These are phyloP conservation scores for Trichoderma parareesei DNA, from an alignment of 495 filamentous ascomycete genomes.

Conservation along the genomic window DNA sequence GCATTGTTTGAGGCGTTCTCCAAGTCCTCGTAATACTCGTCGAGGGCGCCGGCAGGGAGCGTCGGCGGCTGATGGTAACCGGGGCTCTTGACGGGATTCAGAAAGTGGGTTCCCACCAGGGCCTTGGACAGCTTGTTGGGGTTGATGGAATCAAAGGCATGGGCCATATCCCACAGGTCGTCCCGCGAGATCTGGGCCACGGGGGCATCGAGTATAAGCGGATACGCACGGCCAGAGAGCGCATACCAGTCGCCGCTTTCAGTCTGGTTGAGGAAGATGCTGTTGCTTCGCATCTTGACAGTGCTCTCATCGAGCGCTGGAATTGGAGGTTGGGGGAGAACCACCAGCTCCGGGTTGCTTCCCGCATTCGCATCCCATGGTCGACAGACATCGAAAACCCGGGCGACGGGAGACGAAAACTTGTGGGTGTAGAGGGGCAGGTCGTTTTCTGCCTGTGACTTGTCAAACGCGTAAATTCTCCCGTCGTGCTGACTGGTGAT, in stretches of 20 bases:
- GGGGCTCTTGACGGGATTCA: slow-evolving; percentile 22
- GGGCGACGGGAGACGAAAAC: slow-evolving; percentile 73
- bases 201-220: slow-evolving; percentile 67
- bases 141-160: slow-evolving; percentile 23
- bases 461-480: slow-evolving; percentile 72
- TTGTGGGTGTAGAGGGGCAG: slow-evolving; percentile 47
- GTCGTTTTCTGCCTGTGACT: slow-evolving; percentile 34
- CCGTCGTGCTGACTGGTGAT: slow-evolving; percentile 84
- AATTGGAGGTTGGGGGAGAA: slow-evolving; percentile 77
- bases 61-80: background rate
- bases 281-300: slow-evolving; percentile 49
- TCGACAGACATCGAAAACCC: slow-evolving; percentile 85
- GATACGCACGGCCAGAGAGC: slow-evolving; percentile 80
- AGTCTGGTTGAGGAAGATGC: slow-evolving; percentile 82
- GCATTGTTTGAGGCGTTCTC: slow-evolving; percentile 10
- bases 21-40: slow-evolving; percentile 5
- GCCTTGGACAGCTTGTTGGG: slow-evolving; percentile 23
- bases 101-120: slow-evolving; percentile 39
- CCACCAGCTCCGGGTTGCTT: slow-evolving; percentile 56
- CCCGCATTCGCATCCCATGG: slow-evolving; percentile 49
- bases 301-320: slow-evolving; percentile 50
- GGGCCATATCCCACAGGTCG: slow-evolving; percentile 40
- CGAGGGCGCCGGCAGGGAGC: background rate
- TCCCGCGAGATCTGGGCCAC: slow-evolving; percentile 56
- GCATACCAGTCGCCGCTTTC: slow-evolving; percentile 86